Evolutionary conservation across 2,329 filamentous ascomycete genomes (phyloP), one percentile per base, ranked within the genome.

Genomic region (Colletotrichum sp.): DNA sequence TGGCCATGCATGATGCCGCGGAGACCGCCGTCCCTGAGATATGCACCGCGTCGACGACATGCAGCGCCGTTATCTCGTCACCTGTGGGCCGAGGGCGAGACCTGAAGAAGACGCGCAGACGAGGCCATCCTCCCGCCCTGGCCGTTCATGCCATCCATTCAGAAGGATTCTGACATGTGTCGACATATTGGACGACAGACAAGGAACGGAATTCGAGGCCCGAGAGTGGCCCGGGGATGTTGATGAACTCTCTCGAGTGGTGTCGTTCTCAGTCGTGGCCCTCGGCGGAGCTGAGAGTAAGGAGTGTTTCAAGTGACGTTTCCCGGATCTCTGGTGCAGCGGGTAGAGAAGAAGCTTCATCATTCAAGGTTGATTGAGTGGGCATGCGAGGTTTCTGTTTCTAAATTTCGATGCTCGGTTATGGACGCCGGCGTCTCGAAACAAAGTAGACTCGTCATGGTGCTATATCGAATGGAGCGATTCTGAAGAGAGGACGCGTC

Each of bases 41-140:
- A 39, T 36, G 55, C 18, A 49, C 9, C 34, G 32, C 26, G 32
- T 62, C 32, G 32, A 74, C 49, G 67, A 66, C 49, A 75, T 71
- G 72, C 72, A 75, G 60, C 63, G 60, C 30, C 60, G 60, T 71
- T 60, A 66, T 75, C 72, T 75, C 72, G 34, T 71, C 72, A 71
- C 60, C 18, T 59, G 57, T 49, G 67, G 49, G 21, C 60, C 26
- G 32, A 71, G 72, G 66, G n/a, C 59, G 62, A 55, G 67, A 63
- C 66, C 55, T 30, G 30, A 49, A 28, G 10, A 52, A 24, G 44
- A 28, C 13, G 44, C 30, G 66, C 30, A 69, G 30, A 32, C 49
- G 30, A 59, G 30, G 18, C 66, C 52, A 59, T 26, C 66, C 49
- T 34, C 39, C 52, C 21, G 15, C 12, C 49, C 30, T 32, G 10